Percentiles rank a stretch among this genome's conserved stretches.
phyloP scores from a whole-genome alignment of 495 filamentous ascomycete genomes.

The Lasiosphaeris hirsuta region DNA sequence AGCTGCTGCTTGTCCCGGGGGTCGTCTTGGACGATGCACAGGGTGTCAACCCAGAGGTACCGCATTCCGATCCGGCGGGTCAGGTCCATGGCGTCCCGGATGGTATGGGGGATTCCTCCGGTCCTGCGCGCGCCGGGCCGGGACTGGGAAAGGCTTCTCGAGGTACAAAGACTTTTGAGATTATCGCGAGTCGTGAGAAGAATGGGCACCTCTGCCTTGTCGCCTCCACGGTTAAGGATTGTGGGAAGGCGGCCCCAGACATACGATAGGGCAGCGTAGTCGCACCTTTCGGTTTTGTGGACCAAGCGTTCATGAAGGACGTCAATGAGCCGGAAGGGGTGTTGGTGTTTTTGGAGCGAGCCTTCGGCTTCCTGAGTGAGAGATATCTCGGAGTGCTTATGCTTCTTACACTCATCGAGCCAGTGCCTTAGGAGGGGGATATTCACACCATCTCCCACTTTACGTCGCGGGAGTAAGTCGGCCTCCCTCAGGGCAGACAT shows the following conservation, averaged over 20 bases:
- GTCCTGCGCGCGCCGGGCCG: not conserved
- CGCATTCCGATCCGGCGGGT: not conserved
- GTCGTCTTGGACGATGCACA: constrained; percentile 32
- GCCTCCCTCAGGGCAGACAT: not conserved
- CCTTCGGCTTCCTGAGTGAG: no score
- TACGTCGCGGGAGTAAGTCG: not conserved
- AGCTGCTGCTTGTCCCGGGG: constrained; percentile 19
- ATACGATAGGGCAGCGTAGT: constrained; percentile 1
- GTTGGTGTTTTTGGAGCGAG: not conserved
- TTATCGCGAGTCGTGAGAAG: no score
- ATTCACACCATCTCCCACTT: not conserved
- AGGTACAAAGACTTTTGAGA: no score
- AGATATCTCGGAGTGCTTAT: not conserved
- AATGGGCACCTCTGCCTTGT: no score
- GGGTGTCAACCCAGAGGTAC: constrained; percentile 27
- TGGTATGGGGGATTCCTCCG: not conserved
- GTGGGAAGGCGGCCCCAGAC: not conserved
- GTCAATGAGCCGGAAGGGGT: not conserved
- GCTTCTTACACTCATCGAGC: not conserved
- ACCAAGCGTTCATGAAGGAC: not conserved
- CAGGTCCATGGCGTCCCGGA: not conserved
- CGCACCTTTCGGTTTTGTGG: not conserved
- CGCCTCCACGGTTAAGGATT: not conserved
- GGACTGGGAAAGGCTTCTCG: not conserved
- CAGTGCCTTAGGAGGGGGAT: not conserved